Percentiles rank a stretch among this genome's conserved stretches.
Evolutionary conservation across 805 yeast genomes (phyloP).

Genomic region (Cyberlindnera maclurae): DNA sequence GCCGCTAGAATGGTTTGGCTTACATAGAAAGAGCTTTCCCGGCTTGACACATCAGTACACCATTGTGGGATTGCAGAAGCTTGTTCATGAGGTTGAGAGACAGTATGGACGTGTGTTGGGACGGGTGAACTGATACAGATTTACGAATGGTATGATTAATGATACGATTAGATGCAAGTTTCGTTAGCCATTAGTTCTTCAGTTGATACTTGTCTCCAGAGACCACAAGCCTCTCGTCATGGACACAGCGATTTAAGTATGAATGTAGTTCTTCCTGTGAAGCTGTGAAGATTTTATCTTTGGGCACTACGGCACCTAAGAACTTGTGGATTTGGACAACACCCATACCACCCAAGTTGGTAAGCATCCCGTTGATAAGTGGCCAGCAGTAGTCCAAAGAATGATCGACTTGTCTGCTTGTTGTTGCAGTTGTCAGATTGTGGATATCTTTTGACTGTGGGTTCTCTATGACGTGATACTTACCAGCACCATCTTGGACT

Average conservation of each 20-base stretch:
- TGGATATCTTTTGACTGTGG: background rate
- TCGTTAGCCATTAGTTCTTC: constrained; percentile 1
- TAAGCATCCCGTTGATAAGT: constrained; percentile 48
- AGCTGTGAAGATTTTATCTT: constrained; percentile 24
- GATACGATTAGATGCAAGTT: background rate
- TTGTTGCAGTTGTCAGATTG: background rate
- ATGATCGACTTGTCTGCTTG: background rate
- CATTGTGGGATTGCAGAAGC: constrained; percentile 63
- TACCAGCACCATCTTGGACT: constrained; percentile 3
- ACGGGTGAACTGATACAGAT: constrained; percentile 15
- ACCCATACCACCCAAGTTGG: constrained; percentile 46
- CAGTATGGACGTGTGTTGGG: constrained; percentile 38
- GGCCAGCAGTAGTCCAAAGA: constrained; percentile 31
- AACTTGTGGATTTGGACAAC: constrained; percentile 45
- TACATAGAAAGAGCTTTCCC: constrained; percentile 82
- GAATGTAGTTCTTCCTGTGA: constrained; percentile 2
- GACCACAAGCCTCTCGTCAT: constrained; percentile 3
- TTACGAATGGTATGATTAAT: constrained; percentile 4
- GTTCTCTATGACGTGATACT: background rate
- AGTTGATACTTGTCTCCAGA: constrained; percentile 4
- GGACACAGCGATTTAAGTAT: constrained; percentile 4
- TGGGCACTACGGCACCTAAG: constrained; percentile 48
- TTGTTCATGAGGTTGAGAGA: constrained; percentile 58
- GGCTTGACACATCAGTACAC: constrained; percentile 76
- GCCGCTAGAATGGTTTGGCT: constrained; percentile 96